Evolutionary conservation across 2,329 filamentous ascomycete genomes (phyloP).

Genomic region (Myriosclerotinia curreyana): DNA sequence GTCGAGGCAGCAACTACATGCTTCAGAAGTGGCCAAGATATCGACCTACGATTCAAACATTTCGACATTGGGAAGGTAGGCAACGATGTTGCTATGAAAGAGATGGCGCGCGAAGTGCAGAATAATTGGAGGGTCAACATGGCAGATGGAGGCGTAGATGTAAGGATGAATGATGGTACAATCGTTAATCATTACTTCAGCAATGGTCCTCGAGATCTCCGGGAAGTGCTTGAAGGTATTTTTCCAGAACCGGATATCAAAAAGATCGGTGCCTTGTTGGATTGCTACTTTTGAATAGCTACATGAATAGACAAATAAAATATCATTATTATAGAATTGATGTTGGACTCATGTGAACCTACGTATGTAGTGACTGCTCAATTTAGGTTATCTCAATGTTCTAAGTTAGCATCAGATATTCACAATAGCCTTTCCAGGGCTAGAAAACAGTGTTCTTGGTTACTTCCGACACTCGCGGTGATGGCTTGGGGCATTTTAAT

Average conservation of each 20-base stretch:
- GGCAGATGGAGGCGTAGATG: slow-evolving; percentile 6
- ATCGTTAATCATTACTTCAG: slow-evolving; percentile 1
- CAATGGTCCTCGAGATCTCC: slow-evolving; percentile 12
- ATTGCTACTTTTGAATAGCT: slow-evolving; percentile 20
- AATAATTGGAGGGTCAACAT: slow-evolving; percentile 12
- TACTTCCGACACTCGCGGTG: too few relatives aligned
- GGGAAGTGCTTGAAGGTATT: slow-evolving; percentile 11
- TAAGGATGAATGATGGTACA: slow-evolving; percentile 11
- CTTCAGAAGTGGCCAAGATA: slow-evolving; percentile 1
- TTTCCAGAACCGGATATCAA: background rate
- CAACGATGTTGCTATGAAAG: slow-evolving; percentile 14
- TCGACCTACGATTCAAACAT: slow-evolving; percentile 2
- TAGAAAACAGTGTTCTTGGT: too few relatives aligned
- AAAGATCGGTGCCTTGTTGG: background rate
- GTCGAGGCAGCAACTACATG: background rate
- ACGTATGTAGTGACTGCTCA: too few relatives aligned
- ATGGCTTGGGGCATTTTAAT: too few relatives aligned
- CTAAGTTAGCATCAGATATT: too few relatives aligned
- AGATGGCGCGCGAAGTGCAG: slow-evolving; percentile 15
- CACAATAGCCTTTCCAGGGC: too few relatives aligned
- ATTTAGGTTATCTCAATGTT: too few relatives aligned
- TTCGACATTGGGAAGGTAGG: slow-evolving; percentile 17
- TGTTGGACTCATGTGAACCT: too few relatives aligned
- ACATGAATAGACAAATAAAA: background rate
- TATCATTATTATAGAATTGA: background rate